A percentile compares a stretch with the other conserved stretches of the same genome.
Evolutionary conservation across 257 asterid genomes (phyloP).

Genomic region (Ballota nigra): DNA sequence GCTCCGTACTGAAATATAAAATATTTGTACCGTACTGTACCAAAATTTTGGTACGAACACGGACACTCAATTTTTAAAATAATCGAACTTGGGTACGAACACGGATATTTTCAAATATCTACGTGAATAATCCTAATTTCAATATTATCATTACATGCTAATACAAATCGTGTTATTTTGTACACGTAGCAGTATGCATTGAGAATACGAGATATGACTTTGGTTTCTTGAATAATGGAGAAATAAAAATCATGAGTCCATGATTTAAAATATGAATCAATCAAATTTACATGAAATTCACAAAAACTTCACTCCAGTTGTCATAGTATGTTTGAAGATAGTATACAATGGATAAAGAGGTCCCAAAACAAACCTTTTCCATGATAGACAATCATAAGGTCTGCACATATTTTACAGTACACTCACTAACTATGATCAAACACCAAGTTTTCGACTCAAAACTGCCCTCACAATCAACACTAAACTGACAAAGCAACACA

Average conservation of each 20-base stretch:
- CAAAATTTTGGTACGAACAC: too few species aligned
- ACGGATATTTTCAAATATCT: too few species aligned
- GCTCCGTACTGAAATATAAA: too few species aligned
- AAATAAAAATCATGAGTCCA: background rate
- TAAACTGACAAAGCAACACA: background rate
- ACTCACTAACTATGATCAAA: constrained; percentile 8
- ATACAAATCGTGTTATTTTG: background rate
- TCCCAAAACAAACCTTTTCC: constrained; percentile 1
- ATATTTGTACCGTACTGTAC: too few species aligned
- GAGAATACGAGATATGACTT: background rate
- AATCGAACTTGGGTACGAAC: too few species aligned
- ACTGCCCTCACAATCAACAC: constrained; percentile 19
- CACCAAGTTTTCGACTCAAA: constrained; percentile 17
- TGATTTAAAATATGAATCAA: background rate
- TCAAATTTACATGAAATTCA: background rate
- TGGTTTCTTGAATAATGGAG: background rate
- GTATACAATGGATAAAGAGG: background rate
- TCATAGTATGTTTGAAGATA: background rate
- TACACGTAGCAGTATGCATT: background rate
- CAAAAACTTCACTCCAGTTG: constrained; percentile 3
- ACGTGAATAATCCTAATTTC: too few species aligned
- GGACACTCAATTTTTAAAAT: too few species aligned
- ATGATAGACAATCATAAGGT: background rate
- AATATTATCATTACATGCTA: too few species aligned
- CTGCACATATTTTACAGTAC: constrained; percentile 29